Conservation (phyloP, 805 yeast genomes). For the Yamadazyma nakazawae region DNA sequence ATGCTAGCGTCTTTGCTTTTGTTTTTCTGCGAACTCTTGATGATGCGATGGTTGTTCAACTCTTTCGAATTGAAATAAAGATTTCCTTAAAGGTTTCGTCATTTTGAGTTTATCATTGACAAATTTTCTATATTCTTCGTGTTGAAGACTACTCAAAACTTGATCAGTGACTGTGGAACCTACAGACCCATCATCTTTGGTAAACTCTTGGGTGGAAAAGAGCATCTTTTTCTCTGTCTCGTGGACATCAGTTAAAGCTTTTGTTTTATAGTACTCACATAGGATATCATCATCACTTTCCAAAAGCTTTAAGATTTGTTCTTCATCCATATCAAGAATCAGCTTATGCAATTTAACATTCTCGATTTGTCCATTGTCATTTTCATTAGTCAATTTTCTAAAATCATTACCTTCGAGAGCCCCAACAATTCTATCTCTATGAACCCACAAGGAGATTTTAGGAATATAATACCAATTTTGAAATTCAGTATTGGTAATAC, state of each 20-base stretch:
- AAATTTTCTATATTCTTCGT: constrained; percentile 11
- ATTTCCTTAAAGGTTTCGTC: constrained; percentile 16
- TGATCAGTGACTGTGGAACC: constrained; percentile 3
- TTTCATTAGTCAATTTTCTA: constrained; percentile 1
- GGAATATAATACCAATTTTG: constrained; percentile 23
- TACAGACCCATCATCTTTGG: not conserved
- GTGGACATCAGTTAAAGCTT: constrained; percentile 24
- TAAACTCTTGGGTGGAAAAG: constrained; percentile 1
- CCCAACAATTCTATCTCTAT: constrained; percentile 6
- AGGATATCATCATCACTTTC: constrained; percentile 21
- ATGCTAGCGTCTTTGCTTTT: not conserved
- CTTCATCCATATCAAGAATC: constrained; percentile 24
- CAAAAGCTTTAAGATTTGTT: constrained; percentile 19
- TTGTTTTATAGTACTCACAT: constrained; percentile 25
- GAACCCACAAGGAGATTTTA: constrained; percentile 17
- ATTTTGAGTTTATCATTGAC: constrained; percentile 14
- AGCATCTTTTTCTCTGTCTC: constrained; percentile 19
- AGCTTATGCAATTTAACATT: constrained; percentile 5
- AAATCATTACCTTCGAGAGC: constrained; percentile 16
- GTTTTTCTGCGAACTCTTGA: constrained; percentile 3
- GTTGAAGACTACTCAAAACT: constrained; percentile 7
- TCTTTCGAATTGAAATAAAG: constrained; percentile 16
- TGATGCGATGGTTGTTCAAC: constrained; percentile 18
- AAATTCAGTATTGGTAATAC: constrained; percentile 20
- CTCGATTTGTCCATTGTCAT: constrained; percentile 8